A percentile compares a stretch with the other conserved stretches of the same genome.
Evolutionary conservation across 1,139 yeast species (phyloP).

Genomic region (Scheffersomyces quercinus): DNA sequence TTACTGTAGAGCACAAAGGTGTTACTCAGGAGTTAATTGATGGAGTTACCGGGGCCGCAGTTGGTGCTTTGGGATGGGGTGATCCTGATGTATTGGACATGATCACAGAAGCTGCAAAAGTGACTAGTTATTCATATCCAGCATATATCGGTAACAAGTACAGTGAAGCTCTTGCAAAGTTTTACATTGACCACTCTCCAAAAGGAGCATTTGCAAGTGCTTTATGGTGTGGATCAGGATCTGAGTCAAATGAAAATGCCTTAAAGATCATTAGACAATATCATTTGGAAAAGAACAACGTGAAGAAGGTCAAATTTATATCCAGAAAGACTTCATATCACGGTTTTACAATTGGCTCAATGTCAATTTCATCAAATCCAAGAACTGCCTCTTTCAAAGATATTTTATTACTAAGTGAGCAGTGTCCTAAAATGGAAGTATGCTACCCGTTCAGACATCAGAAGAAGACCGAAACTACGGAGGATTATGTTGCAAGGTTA

Average conservation of each 20-base stretch:
- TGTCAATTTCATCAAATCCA: slow-evolving; percentile 47
- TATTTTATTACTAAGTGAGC: slow-evolving; percentile 40
- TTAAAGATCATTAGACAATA: slow-evolving; percentile 58
- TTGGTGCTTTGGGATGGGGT: slow-evolving; percentile 60
- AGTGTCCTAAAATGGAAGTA: slow-evolving; percentile 47
- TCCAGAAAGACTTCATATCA: slow-evolving; percentile 58
- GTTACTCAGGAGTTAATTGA: slow-evolving; percentile 44
- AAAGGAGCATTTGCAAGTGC: slow-evolving; percentile 55
- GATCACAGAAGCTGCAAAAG: slow-evolving; percentile 50
- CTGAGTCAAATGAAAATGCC: slow-evolving; percentile 63
- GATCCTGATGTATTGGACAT: slow-evolving; percentile 52
- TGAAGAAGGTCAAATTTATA: slow-evolving; percentile 50
- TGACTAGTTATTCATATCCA: slow-evolving; percentile 47
- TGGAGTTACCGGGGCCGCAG: slow-evolving; percentile 68
- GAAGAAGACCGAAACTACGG: slow-evolving; percentile 47
- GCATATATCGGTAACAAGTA: slow-evolving; percentile 41
- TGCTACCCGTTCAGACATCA: slow-evolving; percentile 52
- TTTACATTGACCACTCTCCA: slow-evolving; percentile 54
- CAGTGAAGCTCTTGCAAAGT: slow-evolving; percentile 54
- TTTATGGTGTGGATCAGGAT: slow-evolving; percentile 59
- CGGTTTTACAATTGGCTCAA: slow-evolving; percentile 58
- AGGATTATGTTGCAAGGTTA: slow-evolving; percentile 48
- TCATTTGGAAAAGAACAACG: slow-evolving; percentile 51
- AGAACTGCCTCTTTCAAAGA: slow-evolving; percentile 44
- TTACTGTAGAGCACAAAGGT: slow-evolving; percentile 51